A percentile compares a stretch with the other conserved stretches of the same genome.
These are phyloP conservation scores for Bertia moriformis DNA, from an alignment of 2,329 filamentous ascomycete species.

Conservation along the genomic window DNA sequence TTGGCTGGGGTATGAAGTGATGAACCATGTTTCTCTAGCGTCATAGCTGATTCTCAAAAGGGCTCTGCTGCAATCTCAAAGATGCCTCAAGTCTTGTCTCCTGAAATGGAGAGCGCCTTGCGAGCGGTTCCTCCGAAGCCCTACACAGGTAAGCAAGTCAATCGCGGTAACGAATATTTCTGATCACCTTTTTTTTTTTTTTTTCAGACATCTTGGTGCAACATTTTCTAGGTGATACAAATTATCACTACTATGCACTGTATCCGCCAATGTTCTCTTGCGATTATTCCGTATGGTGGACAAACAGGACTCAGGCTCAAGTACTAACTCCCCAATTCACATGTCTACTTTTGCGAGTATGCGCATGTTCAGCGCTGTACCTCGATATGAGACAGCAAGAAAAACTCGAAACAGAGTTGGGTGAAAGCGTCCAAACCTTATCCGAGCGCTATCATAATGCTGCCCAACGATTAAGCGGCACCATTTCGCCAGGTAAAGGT, in stretches of 20 bases:
- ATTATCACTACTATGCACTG: conserved; percentile 28
- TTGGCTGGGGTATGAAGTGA: too few species aligned
- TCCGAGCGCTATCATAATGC: conserved; percentile 23
- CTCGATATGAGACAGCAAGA: conserved; percentile 18
- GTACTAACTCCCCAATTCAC: conserved; percentile 25
- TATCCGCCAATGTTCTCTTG: conserved; percentile 27
- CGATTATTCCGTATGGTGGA: conserved; percentile 29
- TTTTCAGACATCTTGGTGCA: conserved; percentile 29
- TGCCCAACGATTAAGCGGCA: conserved; percentile 24
- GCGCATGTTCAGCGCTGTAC: conserved; percentile 27
- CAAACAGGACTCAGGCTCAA: conserved; percentile 15
- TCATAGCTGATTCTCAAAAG: conserved; percentile 2
- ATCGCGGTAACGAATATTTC: neutral
- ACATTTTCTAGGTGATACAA: conserved; percentile 25
- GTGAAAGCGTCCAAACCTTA: conserved; percentile 18
- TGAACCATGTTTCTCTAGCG: too few species aligned
- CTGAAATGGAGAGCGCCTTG: conserved; percentile 16
- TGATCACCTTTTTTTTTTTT: conserved; percentile 4
- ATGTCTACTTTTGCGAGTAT: conserved; percentile 27
- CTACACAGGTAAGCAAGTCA: conserved; percentile 14
- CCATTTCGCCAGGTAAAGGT: conserved; percentile 24
- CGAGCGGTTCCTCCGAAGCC: conserved; percentile 17
- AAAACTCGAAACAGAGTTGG: conserved; percentile 27
- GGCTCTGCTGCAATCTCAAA: conserved; percentile 5
- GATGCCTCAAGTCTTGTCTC: conserved; percentile 6